Percentiles rank a stretch among this genome's conserved stretches.
Conservation (phyloP, 768 basidiomycete genomes). For the Zangia roseola region DNA sequence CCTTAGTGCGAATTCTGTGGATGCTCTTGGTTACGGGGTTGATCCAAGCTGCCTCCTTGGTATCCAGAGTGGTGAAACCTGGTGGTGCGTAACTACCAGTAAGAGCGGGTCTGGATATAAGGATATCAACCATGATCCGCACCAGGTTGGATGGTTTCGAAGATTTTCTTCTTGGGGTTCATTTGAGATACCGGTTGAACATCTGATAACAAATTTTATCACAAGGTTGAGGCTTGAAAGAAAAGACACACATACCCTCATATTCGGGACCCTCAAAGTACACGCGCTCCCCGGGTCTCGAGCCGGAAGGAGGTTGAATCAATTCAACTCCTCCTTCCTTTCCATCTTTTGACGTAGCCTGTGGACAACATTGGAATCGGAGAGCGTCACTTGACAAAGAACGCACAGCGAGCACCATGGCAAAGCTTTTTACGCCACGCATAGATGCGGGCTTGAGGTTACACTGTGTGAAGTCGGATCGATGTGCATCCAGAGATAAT, state of each 20-base stretch:
- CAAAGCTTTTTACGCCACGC: constrained; percentile 97
- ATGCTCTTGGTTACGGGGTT: constrained; percentile 75
- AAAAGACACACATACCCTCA: constrained; percentile 53
- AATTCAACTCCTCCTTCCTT: constrained; percentile 91
- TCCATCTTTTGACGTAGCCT: constrained; percentile 91
- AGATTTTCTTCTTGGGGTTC: constrained; percentile 99
- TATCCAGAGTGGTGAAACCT: constrained; percentile 89
- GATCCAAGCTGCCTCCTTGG: constrained; percentile 82
- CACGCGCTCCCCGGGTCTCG: constrained; percentile 88
- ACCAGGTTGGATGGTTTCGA: constrained; percentile 95
- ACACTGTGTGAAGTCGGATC: constrained; percentile 46
- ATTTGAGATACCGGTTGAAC: constrained; percentile 75
- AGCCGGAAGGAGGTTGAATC: constrained; percentile 80
- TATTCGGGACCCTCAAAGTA: constrained; percentile 93
- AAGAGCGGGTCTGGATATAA: constrained; percentile 1
- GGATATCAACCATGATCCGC: constrained; percentile 6
- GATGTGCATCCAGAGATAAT: neutral
- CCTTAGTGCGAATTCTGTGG: constrained; percentile 84
- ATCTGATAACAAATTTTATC: constrained; percentile 36
- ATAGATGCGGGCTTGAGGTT: constrained; percentile 95
- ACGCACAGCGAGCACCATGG: constrained; percentile 92
- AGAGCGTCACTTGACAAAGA: neutral
- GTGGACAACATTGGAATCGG: constrained; percentile 2
- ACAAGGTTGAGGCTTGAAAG: neutral
- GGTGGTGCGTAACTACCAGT: constrained; percentile 1